A percentile compares a stretch with the other conserved stretches of the same genome.
These are phyloP conservation scores for Kwoniella mangroviensis DNA, from an alignment of 768 basidiomycete genomes.

Conservation along the genomic window DNA sequence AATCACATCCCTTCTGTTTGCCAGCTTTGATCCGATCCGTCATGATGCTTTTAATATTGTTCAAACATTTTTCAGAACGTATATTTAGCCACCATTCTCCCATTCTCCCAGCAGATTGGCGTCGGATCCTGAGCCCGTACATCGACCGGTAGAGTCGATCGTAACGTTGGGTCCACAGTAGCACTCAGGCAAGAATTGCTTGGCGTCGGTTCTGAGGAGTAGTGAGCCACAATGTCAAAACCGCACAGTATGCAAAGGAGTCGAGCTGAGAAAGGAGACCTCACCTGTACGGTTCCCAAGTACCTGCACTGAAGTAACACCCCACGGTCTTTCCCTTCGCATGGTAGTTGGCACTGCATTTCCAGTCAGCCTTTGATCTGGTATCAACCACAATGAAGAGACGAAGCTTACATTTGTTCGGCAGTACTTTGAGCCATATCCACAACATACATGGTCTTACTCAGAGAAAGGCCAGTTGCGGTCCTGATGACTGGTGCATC, in stretches of 20 bases:
- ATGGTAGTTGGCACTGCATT: slow-evolving; percentile 33
- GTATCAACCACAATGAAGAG: not conserved
- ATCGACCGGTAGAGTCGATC: slow-evolving; percentile 18
- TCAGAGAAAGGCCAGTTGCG: slow-evolving; percentile 2
- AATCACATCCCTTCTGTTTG: slow-evolving; percentile 41
- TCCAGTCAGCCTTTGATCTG: not conserved
- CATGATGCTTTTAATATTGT: slow-evolving; percentile 28
- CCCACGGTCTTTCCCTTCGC: slow-evolving; percentile 39
- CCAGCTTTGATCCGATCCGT: slow-evolving; percentile 28
- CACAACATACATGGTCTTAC: slow-evolving; percentile 13
- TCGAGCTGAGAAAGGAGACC: not conserved
- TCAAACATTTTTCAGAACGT: slow-evolving; percentile 27
- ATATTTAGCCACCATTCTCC: slow-evolving; percentile 47
- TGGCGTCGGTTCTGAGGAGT: slow-evolving; percentile 17
- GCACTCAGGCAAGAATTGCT: slow-evolving; percentile 30
- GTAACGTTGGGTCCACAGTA: slow-evolving; percentile 32
- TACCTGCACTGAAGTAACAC: slow-evolving; percentile 45
- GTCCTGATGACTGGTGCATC: slow-evolving; percentile 16
- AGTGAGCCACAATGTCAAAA: not conserved
- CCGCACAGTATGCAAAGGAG: not conserved
- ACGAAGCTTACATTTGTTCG: slow-evolving; percentile 20
- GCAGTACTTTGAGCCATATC: slow-evolving; percentile 21
- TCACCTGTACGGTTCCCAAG: slow-evolving; percentile 38
- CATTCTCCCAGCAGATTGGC: slow-evolving; percentile 38
- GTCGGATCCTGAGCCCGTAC: slow-evolving; percentile 18